Percentiles rank a stretch among this genome's conserved stretches.
phyloP scores from a whole-genome alignment of 2,329 filamentous ascomycete species.

The Aspergillus pseudoterreus region DNA sequence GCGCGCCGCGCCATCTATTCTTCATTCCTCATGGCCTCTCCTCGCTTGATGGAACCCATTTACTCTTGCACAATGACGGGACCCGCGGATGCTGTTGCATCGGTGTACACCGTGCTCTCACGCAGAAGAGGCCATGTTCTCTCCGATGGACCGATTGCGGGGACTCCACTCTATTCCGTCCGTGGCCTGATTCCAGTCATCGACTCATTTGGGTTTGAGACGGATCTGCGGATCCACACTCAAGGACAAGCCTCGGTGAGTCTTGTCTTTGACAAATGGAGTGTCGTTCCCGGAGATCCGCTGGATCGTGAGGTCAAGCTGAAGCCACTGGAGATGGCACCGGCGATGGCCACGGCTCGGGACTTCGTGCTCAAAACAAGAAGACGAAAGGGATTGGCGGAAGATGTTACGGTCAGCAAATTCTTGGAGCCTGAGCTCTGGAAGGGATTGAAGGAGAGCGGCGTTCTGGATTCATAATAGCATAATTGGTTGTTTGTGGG shows the following conservation, averaged over 20 bases:
- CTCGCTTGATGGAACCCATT: constrained; percentile 92
- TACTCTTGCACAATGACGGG: constrained; percentile 92
- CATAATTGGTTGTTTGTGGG: constrained; percentile 2
- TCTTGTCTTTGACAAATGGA: constrained; percentile 94
- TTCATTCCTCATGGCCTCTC: constrained; percentile 94
- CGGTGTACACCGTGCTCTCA: constrained; percentile 87
- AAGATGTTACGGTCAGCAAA: constrained; percentile 93
- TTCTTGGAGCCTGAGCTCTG: constrained; percentile 95
- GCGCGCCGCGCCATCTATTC: constrained; percentile 89
- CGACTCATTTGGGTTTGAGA: constrained; percentile 97
- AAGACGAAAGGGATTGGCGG: constrained; percentile 85
- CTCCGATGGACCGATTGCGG: constrained; percentile 88
- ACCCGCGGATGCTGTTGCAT: constrained; percentile 80
- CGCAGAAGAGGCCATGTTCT: constrained; percentile 87
- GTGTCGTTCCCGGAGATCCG: constrained; percentile 90
- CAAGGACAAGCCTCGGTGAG: constrained; percentile 88
- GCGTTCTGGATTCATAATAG: constrained; percentile 65
- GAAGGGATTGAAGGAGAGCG: constrained; percentile 80
- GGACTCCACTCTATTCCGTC: constrained; percentile 89
- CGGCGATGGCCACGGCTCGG: constrained; percentile 81
- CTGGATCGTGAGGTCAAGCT: constrained; percentile 82
- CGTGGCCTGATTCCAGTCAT: constrained; percentile 91
- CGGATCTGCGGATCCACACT: constrained; percentile 91
- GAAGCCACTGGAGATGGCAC: constrained; percentile 80
- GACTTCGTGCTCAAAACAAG: constrained; percentile 98